phyloP scores from a whole-genome alignment of 2,329 filamentous ascomycete species.

The Fusarium nanum region DNA sequence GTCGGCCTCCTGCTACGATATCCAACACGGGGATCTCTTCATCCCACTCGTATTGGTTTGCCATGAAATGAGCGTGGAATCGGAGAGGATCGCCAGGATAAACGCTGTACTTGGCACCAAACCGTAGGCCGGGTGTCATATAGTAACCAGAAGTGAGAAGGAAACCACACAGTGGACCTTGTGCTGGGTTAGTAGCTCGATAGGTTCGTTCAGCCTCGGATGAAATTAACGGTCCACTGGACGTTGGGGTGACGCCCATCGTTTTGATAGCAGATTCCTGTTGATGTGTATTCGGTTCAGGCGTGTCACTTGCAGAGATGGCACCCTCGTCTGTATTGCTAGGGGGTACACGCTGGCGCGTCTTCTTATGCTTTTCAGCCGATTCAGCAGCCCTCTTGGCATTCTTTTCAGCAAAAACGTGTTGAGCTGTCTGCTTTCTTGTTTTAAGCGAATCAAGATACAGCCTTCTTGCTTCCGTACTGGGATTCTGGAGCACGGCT shows the following conservation, averaged over 20 bases:
- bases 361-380: constrained; percentile 38
- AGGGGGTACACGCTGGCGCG: constrained; percentile 3
- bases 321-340: constrained; percentile 26
- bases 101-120: constrained; percentile 92
- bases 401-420: constrained; percentile 54
- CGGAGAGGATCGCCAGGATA: constrained; percentile 95
- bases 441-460: constrained; percentile 71
- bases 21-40: constrained; percentile 87
- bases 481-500: constrained; percentile 68
- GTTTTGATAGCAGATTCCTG: constrained; percentile 33
- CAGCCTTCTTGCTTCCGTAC: constrained; percentile 65
- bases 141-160: constrained; percentile 85
- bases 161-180: constrained; percentile 77
- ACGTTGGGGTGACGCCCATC: constrained; percentile 53
- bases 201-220: constrained; percentile 22
- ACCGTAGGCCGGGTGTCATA: constrained; percentile 90
- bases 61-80: constrained; percentile 95
- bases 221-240: constrained; percentile 49
- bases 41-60: constrained; percentile 86
- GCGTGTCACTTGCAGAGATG: constrained; percentile 36
- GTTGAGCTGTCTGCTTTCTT: constrained; percentile 57
- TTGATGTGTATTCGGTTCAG: constrained; percentile 24
- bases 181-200: constrained; percentile 26
- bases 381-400: constrained; percentile 51
- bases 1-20: constrained; percentile 83